Evolutionary conservation across 495 filamentous ascomycete genomes (phyloP), one percentile per base, ranked within the genome.

Genomic region (Hyaloscypha hepaticicola): DNA sequence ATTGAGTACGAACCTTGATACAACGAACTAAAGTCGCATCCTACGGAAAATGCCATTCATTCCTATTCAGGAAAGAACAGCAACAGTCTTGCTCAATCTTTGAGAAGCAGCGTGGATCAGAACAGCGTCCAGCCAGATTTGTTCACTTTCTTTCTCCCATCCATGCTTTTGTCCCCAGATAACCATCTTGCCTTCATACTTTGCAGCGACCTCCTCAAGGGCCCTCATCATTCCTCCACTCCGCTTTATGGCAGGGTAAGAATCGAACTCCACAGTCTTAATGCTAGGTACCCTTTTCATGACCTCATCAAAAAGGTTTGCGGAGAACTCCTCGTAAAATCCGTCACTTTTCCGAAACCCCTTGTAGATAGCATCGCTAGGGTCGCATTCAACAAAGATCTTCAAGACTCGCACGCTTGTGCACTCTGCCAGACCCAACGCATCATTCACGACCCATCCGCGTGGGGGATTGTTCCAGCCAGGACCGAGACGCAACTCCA

Each of bases 351-450:
- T 73, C 16, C 90, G 83, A 73, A 90, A 96, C 0, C 90, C 90
- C 49, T 83, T 83, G 72, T 92, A 94, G 3, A 88, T 74, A 29
- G 82, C 81, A 69, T 90, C 83, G 29, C 86, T 88, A 0, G 92
- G 91, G 71, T 96, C 92, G 68, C 80, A 84, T 75, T 96, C 85
- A 26, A 94, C 83, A 70, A 92, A 93, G 0, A 96, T 82, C 58
- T 86, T 89, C 53, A 96, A 73, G 14, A 79, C 82, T 45, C 82
- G 80, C 24, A 90, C 79, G 51, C 80, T 81, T 33, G 73, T 74
- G 77, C 87, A 87, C 50, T 92, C 85, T 41, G 77, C 72, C 26
- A 96, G 77, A 0, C 90, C 90, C 26, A 95, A 77, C 0, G 81
- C 75, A 5, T 80, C 73, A 66, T 85, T 87, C 27, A 92, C 87